A percentile compares a stretch with the other conserved stretches of the same genome.
Conservation (phyloP, 176 grass and related monocot genomes). For the Eleusine coracana region DNA sequence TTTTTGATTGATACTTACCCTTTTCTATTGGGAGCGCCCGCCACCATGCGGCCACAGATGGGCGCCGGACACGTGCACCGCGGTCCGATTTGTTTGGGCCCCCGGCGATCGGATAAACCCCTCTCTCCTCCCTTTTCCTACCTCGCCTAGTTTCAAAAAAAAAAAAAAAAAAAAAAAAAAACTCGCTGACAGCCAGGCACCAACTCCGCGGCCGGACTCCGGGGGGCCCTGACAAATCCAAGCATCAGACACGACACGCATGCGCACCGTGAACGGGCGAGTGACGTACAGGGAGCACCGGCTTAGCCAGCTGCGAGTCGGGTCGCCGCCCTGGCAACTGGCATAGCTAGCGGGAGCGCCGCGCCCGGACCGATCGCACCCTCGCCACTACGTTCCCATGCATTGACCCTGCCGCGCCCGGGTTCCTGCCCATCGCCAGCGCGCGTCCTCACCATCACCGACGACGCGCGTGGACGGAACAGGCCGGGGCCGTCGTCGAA, state of each 20-base stretch:
- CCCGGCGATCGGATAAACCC: neutral
- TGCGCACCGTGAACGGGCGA: neutral
- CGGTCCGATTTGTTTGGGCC: neutral
- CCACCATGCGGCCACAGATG: conserved; percentile 3
- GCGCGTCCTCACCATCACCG: conserved; percentile 3
- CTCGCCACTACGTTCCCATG: conserved; percentile 24
- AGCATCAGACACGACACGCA: conserved; percentile 31
- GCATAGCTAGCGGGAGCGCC: neutral
- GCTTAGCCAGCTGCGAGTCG: neutral
- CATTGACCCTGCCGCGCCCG: conserved; percentile 22
- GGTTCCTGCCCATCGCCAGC: conserved; percentile 24
- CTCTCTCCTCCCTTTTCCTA: neutral
- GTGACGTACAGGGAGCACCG: neutral
- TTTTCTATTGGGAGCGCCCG: neutral
- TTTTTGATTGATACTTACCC: neutral
- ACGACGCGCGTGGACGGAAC: neutral
- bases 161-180: no score
- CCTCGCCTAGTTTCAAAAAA: no score
- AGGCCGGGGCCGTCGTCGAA: neutral
- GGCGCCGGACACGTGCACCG: conserved; percentile 8
- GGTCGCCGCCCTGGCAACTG: neutral
- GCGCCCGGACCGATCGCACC: neutral
- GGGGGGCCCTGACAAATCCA: conserved; percentile 24
- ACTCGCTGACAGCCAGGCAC: conserved; percentile 37
- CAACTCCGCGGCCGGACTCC: neutral